Conservation (phyloP, 225 moss, liverwort and hornwort genomes). For the Straminergon stramineum region DNA sequence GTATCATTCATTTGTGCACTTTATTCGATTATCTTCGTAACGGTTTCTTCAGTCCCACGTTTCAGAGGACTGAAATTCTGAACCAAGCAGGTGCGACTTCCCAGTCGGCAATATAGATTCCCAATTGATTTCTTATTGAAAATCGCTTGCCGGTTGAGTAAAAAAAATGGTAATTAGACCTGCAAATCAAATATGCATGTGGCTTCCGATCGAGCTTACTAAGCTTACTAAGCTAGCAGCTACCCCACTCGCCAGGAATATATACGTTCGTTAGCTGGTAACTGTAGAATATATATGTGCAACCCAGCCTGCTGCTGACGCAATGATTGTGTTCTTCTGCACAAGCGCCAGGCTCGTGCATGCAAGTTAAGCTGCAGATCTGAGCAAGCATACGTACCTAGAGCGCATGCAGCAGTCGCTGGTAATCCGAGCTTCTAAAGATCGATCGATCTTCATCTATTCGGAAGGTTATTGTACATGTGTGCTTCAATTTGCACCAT, state of each 20-base stretch:
- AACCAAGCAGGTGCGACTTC: not conserved
- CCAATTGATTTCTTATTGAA: not conserved
- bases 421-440: not conserved
- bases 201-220: not conserved
- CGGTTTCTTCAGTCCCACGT: constrained; percentile 28
- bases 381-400: not conserved
- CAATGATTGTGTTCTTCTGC: constrained; percentile 26
- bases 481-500: not conserved
- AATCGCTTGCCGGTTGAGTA: not conserved
- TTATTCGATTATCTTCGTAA: constrained; percentile 16
- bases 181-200: not conserved
- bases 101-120: not conserved
- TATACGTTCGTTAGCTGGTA: not conserved
- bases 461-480: not conserved
- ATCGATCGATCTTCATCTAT: not conserved
- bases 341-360: constrained; percentile 11
- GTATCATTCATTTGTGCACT: not conserved
- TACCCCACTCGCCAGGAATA: not conserved
- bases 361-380: not conserved
- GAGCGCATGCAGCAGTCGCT: not conserved
- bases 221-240: not conserved
- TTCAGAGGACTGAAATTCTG: not conserved
- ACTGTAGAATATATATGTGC: not conserved
- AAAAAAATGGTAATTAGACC: not conserved
- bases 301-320: not conserved